These are phyloP conservation scores for Corymbia citriodora DNA, from an alignment of 441 rosid species.

Conservation along the genomic window DNA sequence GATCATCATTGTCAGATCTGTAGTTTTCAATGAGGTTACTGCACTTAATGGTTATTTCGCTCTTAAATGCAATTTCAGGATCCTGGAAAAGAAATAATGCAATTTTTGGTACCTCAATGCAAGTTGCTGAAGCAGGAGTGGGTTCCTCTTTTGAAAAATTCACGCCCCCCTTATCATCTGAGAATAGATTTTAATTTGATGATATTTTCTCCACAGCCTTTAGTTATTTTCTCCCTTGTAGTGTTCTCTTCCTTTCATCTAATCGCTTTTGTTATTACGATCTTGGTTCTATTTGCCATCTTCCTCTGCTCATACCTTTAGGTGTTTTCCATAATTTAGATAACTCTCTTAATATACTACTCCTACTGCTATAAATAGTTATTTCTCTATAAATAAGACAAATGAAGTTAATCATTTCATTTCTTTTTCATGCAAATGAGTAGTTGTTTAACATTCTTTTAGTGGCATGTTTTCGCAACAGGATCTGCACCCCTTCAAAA, in stretches of 20 bases:
- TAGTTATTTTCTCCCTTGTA: not conserved
- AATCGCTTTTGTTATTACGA: not conserved
- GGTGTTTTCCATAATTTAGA: not conserved
- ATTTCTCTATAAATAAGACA: not conserved
- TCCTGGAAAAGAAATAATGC: not conserved
- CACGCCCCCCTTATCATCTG: not conserved
- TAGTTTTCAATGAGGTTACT: not conserved
- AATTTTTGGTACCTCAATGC: not conserved
- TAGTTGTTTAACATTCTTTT: not conserved
- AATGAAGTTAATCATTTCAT: not conserved
- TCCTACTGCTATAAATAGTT: not conserved
- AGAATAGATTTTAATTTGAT: not conserved
- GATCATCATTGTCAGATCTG: not conserved
- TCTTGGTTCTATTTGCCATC: not conserved
- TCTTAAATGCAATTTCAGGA: not conserved
- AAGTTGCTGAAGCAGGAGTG: not conserved
- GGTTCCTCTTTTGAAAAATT: not conserved
- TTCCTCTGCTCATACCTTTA: not conserved
- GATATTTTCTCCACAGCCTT: not conserved
- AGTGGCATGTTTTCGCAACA: not conserved
- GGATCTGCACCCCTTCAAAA: slow-evolving; percentile 23
- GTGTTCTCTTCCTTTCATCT: not conserved
- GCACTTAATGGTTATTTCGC: not conserved
- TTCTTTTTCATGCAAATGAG: not conserved
- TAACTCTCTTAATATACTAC: not conserved